Base-by-base conservation (phyloP, 768 basidiomycete genomes). In the Rhizopogon rudus region DNA sequence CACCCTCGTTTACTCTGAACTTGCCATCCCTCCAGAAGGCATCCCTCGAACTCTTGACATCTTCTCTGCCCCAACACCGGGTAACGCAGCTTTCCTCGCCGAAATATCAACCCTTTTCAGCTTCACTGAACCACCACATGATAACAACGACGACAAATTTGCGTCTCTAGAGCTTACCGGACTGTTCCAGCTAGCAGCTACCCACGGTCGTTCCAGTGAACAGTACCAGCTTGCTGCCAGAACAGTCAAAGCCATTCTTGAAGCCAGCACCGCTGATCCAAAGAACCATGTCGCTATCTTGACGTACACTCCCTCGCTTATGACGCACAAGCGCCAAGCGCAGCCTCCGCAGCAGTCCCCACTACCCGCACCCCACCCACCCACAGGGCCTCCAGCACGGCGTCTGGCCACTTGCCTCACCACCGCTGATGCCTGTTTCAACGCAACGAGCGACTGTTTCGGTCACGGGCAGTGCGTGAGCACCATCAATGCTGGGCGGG, bases 391-490 rank as follows among this genome's bases (percentile, higher is more conserved):
- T 56, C 85, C 86, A 2, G 80, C 85, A 52, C 79, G 78, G 52
- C 77, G 78, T 39, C 67, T 83, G 31, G 81, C 84, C 13, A 80
- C 82, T 6, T 93, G 91, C 72, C 85, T 82, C 64, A 61, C 71
- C 2, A 77, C 79, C 22, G 67, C 69, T 17, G 76, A 81, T 22
- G 67, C 74, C 1, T 93, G 91, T 67, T 71, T 65, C 28, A 82
- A 86, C 59, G 74, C 75, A 48, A 93, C 91, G 6, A 75, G 73
- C 46, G 63, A 74, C 22, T 93, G 91, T 67, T 87, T 86, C 7
- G 86, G 86, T 8, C 77, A 82, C 48, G 91, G 91, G 0, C 63
- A 80, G 57, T 93, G 91, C 61, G 75, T 79, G 16, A 66, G 75
- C 53, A 81, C 81, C 31, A 80, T 73, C 45, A 84, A 83, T 60